Conservation (phyloP, 805 yeast species). For the Candida silvicultrix region DNA sequence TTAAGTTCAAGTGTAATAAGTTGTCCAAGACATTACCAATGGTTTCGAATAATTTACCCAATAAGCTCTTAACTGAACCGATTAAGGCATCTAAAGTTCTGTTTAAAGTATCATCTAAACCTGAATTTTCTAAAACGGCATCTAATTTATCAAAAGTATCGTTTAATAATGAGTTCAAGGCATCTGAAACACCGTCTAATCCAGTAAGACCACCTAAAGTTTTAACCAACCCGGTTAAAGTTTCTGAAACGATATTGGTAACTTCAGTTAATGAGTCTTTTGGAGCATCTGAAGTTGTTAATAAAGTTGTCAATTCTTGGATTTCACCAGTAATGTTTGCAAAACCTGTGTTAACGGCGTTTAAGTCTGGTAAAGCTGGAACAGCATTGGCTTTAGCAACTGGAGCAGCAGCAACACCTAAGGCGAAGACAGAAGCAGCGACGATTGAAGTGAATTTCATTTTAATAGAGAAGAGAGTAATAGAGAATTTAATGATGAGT, state of each 20-base stretch:
- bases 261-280: conserved; percentile 3
- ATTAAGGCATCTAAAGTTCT: conserved; percentile 2
- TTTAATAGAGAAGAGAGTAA: too few species aligned
- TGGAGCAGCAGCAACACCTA: conserved; percentile 3
- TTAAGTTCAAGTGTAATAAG: conserved; percentile 11
- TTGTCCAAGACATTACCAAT: conserved; percentile 1
- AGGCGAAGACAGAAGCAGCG: background rate
- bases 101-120: conserved; percentile 3
- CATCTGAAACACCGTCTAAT: conserved; percentile 3
- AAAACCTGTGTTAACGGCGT: background rate
- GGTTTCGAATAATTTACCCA: conserved; percentile 5
- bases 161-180: conserved; percentile 5
- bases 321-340: conserved; percentile 1
- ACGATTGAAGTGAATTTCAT: background rate
- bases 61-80: conserved; percentile 1
- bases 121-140: conserved; percentile 5
- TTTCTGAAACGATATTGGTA: conserved; percentile 1
- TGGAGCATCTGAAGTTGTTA: conserved; percentile 6
- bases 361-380: background rate
- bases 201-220: conserved; percentile 8
- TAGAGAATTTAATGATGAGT: background rate
- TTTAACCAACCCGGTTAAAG: conserved; percentile 6
- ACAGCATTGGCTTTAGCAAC: background rate
- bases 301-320: background rate
- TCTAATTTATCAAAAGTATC: conserved; percentile 8